Evolutionary conservation across 192 early-diverging fungal genomes (phyloP).

Genomic region (Haplosporangium gracile): DNA sequence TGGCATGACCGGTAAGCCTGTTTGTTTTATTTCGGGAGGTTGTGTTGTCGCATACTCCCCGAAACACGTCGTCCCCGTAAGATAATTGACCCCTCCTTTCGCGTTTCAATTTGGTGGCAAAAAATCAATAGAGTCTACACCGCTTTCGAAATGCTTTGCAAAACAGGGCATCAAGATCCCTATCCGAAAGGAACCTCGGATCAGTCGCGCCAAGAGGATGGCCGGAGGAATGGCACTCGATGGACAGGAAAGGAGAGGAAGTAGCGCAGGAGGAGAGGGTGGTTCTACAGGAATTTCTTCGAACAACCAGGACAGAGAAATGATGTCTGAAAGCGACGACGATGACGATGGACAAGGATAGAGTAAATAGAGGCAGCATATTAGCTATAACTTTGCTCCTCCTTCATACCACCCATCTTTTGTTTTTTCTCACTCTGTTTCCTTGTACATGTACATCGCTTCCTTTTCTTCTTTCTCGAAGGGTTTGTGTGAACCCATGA

Average conservation of each 20-base stretch:
- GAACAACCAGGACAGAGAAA: not conserved
- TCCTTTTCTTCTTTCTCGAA: not conserved
- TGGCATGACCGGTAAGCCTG: conserved; percentile 73
- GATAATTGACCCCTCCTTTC: not conserved
- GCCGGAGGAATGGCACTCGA: not conserved
- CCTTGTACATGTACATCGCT: not conserved
- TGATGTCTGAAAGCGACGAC: conserved; percentile 17
- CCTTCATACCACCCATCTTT: not conserved
- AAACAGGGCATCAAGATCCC: conserved; percentile 85
- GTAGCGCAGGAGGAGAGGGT: not conserved
- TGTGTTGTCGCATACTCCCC: not conserved
- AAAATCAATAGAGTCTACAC: conserved; percentile 70
- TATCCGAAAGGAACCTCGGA: conserved; percentile 70
- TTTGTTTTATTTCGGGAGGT: not conserved
- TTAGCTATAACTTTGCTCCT: not conserved
- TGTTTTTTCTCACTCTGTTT: not conserved
- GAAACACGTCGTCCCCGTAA: too few relatives aligned
- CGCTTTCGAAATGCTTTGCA: conserved; percentile 79
- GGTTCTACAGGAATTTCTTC: not conserved
- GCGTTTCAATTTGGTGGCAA: conserved; percentile 14
- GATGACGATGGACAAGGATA: conserved; percentile 26
- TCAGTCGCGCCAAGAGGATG: conserved; percentile 12
- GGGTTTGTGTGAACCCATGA: not conserved
- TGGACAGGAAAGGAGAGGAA: conserved; percentile 1
- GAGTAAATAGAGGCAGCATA: not conserved